These are phyloP conservation scores for Epichloe coenophiala DNA, from an alignment of 2,329 filamentous ascomycete genomes.

Conservation along the genomic window DNA sequence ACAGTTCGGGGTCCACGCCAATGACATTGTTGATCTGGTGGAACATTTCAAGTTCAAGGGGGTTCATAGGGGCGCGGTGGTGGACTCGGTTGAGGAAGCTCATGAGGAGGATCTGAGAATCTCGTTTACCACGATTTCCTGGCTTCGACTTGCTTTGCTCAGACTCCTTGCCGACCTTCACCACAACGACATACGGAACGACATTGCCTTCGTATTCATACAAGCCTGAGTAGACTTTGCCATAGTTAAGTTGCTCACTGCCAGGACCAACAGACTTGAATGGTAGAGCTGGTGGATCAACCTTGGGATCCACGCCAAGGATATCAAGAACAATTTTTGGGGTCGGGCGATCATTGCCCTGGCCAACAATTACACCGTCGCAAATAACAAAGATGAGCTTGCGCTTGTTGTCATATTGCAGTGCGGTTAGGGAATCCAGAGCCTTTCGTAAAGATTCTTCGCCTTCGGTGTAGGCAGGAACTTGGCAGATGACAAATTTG, in stretches of 20 bases:
- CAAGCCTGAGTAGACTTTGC: conserved; percentile 94
- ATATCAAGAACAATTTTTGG: conserved; percentile 97
- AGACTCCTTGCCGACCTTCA: conserved; percentile 95
- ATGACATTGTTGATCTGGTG: conserved; percentile 99
- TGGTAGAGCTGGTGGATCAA: conserved; percentile 83
- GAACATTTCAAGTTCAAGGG: conserved; percentile 94
- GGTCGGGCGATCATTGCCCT: conserved; percentile 89
- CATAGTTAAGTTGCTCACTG: conserved; percentile 90
- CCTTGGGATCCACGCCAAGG: conserved; percentile 89
- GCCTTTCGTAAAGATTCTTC: conserved; percentile 90
- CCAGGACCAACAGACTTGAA: conserved; percentile 88
- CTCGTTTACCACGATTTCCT: conserved; percentile 95
- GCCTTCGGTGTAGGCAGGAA: conserved; percentile 94
- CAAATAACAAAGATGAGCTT: conserved; percentile 95
- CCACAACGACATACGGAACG: conserved; percentile 87
- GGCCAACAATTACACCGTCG: conserved; percentile 92
- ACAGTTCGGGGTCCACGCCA: conserved; percentile 90
- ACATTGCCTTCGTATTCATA: conserved; percentile 98
- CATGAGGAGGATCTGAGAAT: conserved; percentile 91
- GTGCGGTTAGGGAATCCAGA: conserved; percentile 81
- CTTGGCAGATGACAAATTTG: conserved; percentile 97
- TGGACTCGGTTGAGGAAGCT: conserved; percentile 97
- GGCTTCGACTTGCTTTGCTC: conserved; percentile 86
- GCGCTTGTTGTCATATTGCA: conserved; percentile 96
- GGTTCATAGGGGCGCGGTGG: conserved; percentile 85